A percentile compares a stretch with the other conserved stretches of the same genome.
phyloP scores from a whole-genome alignment of 139 green algal species.

The Dunaliella primolecta region DNA sequence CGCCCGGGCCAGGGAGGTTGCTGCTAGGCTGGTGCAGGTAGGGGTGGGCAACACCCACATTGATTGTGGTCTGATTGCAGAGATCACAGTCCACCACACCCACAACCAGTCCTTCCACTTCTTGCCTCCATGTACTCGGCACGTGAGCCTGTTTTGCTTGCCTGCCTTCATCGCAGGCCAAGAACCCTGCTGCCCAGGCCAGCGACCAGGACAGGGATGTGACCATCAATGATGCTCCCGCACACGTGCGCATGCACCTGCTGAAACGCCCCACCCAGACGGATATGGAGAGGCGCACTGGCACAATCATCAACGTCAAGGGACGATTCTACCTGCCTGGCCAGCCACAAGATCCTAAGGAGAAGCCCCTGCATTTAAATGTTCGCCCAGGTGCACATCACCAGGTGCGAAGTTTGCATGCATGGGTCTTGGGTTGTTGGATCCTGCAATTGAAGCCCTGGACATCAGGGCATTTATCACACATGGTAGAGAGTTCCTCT shows the following conservation, averaged over 20 bases:
- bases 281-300: constrained; percentile 41
- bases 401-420: no score
- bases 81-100: no score
- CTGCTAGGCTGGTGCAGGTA: not conserved
- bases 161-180: no score
- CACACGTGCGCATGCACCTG: constrained; percentile 39
- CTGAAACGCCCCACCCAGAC: constrained; percentile 44
- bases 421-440: no score
- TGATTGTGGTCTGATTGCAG: no score
- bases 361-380: constrained; percentile 46
- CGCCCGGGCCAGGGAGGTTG: not conserved
- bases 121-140: no score
- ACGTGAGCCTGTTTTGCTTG: no score
- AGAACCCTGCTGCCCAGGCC: not conserved
- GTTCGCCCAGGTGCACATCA: not conserved
- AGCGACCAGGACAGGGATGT: constrained; percentile 32
- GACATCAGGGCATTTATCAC: no score
- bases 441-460: no score
- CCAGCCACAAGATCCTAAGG: constrained; percentile 14
- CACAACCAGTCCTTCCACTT: no score
- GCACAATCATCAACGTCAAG: constrained; percentile 39
- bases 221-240: constrained; percentile 50
- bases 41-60: no score
- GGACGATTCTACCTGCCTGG: constrained; percentile 53
- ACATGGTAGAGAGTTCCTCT: no score